Percentiles rank a stretch among this genome's conserved stretches.
These are phyloP conservation scores for Dovyalis caffra DNA, from an alignment of 345 rosid genomes.

Conservation along the genomic window DNA sequence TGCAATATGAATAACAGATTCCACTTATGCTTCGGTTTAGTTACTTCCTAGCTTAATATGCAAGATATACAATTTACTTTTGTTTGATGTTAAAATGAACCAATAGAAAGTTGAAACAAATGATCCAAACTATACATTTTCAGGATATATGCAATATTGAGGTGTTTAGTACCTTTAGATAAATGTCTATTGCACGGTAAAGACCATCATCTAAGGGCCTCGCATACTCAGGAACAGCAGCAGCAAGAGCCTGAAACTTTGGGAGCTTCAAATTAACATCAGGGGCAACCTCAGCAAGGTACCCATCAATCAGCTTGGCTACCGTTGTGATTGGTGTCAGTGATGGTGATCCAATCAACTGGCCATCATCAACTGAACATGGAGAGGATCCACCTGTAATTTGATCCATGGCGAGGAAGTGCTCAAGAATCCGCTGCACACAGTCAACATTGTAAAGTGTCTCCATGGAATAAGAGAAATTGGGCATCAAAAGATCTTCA, in stretches of 20 bases:
- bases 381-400: constrained; percentile 83
- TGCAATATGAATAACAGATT: background rate
- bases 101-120: constrained; percentile 5
- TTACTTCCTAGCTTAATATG: constrained; percentile 3
- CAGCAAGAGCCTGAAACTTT: constrained; percentile 89
- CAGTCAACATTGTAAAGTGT: constrained; percentile 91
- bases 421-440: constrained; percentile 77
- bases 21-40: background rate
- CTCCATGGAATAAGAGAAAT: constrained; percentile 79
- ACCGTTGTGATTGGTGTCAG: constrained; percentile 77
- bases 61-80: background rate
- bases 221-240: constrained; percentile 84
- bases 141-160: background rate
- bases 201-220: constrained; percentile 94
- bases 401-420: constrained; percentile 83
- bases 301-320: constrained; percentile 95
- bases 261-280: constrained; percentile 91
- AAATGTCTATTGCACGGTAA: constrained; percentile 92
- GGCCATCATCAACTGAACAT: constrained; percentile 73
- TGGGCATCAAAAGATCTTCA: constrained; percentile 96
- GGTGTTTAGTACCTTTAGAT: constrained; percentile 66
- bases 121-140: constrained; percentile 7
- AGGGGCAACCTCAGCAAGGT: constrained; percentile 96
- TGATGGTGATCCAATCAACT: constrained; percentile 76
- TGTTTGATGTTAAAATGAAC: constrained; percentile 13